Conservation (phyloP, 2,329 filamentous ascomycete genomes). For the Claviceps fusiformis region DNA sequence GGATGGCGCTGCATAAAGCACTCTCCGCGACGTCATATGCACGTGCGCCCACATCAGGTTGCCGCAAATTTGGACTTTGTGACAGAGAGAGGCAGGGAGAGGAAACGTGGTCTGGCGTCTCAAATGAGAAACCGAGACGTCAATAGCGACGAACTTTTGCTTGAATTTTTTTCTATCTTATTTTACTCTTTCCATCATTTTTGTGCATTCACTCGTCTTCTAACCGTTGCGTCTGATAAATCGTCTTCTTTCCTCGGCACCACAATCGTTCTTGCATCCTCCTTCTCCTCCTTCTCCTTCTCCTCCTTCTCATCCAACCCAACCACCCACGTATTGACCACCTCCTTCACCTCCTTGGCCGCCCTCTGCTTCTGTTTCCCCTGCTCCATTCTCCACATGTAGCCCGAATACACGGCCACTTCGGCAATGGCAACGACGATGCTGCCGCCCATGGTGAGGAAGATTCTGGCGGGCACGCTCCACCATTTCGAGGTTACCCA, state of each 20-base stretch:
- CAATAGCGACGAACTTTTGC: background rate
- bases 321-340: constrained; percentile 60
- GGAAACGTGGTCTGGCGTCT: background rate
- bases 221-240: constrained; percentile 9
- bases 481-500: constrained; percentile 71
- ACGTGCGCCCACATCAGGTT: background rate
- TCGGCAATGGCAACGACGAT: constrained; percentile 60
- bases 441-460: constrained; percentile 57
- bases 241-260: constrained; percentile 12
- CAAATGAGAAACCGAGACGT: background rate
- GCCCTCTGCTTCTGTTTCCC: constrained; percentile 50
- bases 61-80: background rate
- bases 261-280: constrained; percentile 13
- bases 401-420: constrained; percentile 63
- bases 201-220: constrained; percentile 13
- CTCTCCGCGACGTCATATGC: constrained; percentile 9
- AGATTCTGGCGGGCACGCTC: constrained; percentile 56
- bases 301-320: constrained; percentile 20
- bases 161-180: no score
- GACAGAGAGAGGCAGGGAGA: background rate
- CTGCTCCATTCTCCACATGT: constrained; percentile 56
- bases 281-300: constrained; percentile 9
- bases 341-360: constrained; percentile 51
- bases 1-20: background rate
- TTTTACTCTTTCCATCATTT: background rate